Evolutionary conservation across 2,329 filamentous ascomycete species (phyloP), one percentile per base, ranked within the genome.

Genomic region (Penicillium olsonii): DNA sequence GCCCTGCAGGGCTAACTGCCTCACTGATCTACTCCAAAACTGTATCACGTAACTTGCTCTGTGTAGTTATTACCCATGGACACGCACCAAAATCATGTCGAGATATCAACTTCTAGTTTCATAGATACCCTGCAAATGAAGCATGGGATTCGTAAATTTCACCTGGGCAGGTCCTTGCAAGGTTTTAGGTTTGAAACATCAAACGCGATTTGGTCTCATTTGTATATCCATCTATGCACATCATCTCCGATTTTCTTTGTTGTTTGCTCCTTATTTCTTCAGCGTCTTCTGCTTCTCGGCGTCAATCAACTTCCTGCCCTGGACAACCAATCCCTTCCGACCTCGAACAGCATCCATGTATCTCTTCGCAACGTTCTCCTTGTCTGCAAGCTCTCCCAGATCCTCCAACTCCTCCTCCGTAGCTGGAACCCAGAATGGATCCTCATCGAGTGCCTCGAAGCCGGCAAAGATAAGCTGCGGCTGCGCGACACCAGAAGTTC

Each of bases 321-420:
- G 85, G 3, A 99, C 87, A 60, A 95, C 74, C 71, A 99, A 66
- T 0, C 94, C 94, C 82, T 99, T 99, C 71, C 91, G 81, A 67
- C 79, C 81, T 65, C 94, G 79, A 34, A 99, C 92, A 31, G 82
- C 78, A 74, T 99, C 94, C 82, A 99, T 92, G 77, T 97, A 97
- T 67, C 88, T 77, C 82, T 95, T 96, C 19, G 94, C 94, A 42
- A 97, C 89, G 73, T 96, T 97, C 78, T 97, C 94, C 66, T 84
- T 83, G 74, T 99, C 94, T 4, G 90, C 94, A 68, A 92, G 77
- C 77, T 97, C 92, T 20, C 94, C 94, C 53, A 99, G 75, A 76
- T 99, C 94, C 78, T 99, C 94, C 43, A 99, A 74, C 66, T 99
- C 90, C 68, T 97, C 94, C 67, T 97, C 94, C 0, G 92, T 97